A percentile compares a stretch with the other conserved stretches of the same genome.
These are phyloP conservation scores for Talaromyces sp. DNA, from an alignment of 2,329 filamentous ascomycete species.

Conservation along the genomic window DNA sequence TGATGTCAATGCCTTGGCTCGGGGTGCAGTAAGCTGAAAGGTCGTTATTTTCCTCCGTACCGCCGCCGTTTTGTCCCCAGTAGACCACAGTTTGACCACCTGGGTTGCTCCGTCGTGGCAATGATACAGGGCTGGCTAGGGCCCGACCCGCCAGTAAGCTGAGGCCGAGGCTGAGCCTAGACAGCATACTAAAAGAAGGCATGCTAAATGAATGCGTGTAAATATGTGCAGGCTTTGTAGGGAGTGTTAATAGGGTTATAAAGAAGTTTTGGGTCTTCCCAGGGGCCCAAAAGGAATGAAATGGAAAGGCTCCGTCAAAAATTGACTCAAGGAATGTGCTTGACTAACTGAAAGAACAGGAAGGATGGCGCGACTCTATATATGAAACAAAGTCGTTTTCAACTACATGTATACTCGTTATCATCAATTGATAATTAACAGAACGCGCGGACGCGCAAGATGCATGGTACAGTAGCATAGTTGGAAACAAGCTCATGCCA, in stretches of 20 bases:
- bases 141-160: not conserved
- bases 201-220: not conserved
- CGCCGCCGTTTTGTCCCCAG: slow-evolving; percentile 4
- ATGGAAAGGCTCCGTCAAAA: not conserved
- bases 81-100: not conserved
- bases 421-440: not conserved
- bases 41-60: not conserved
- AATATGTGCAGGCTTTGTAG: not conserved
- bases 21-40: not conserved
- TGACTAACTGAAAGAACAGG: not conserved
- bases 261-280: not conserved
- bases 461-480: not conserved
- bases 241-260: not conserved
- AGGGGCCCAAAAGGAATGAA: not conserved
- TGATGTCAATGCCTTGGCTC: not conserved
- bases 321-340: not conserved
- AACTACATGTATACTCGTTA: not conserved
- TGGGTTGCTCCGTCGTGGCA: not conserved
- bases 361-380: not conserved
- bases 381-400: not conserved
- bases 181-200: not conserved
- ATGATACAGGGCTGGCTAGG: not conserved
- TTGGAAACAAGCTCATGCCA: not conserved
- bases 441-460: not conserved
- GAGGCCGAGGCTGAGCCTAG: not conserved